Evolutionary conservation across 352 stramenopile genomes (phyloP).

Genomic region (Pythium pyrilobum): DNA sequence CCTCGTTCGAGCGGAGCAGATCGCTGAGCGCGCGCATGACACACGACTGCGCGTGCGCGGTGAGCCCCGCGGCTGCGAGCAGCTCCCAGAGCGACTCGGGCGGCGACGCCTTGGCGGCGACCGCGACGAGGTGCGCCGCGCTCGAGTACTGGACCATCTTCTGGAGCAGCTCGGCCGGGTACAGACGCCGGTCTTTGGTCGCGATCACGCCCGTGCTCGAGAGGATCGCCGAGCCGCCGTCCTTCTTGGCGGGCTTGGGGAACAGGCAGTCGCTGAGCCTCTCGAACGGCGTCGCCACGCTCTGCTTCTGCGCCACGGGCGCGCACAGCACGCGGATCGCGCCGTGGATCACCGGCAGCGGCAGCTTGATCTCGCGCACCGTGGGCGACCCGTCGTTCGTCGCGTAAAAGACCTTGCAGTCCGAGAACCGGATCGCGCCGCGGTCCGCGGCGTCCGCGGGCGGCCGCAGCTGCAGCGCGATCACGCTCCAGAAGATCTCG

Average conservation of each 20-base stretch:
- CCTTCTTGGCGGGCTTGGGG: slow-evolving; percentile 35
- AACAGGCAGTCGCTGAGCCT: slow-evolving; percentile 64
- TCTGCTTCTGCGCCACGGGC: neutral
- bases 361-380: slow-evolving; percentile 76
- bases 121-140: slow-evolving; percentile 41
- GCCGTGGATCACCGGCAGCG: slow-evolving; percentile 59
- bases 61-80: slow-evolving; percentile 43
- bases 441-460: slow-evolving; percentile 40
- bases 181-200: slow-evolving; percentile 68
- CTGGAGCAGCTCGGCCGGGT: slow-evolving; percentile 53
- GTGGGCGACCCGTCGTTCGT: slow-evolving; percentile 47
- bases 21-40: slow-evolving; percentile 18
- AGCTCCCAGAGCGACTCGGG: slow-evolving; percentile 51
- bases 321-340: slow-evolving; percentile 57
- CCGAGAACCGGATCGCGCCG: slow-evolving; percentile 60
- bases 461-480: slow-evolving; percentile 56
- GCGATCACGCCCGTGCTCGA: slow-evolving; percentile 68
- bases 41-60: slow-evolving; percentile 20
- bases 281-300: slow-evolving; percentile 12
- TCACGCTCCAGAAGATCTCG: slow-evolving; percentile 68
- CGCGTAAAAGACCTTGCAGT: slow-evolving; percentile 82
- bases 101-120: slow-evolving; percentile 55
- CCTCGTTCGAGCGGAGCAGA: slow-evolving; percentile 39
- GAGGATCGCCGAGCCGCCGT: slow-evolving; percentile 36
- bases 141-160: slow-evolving; percentile 45